Evolutionary conservation across 179 eudicot species (phyloP).

Genomic region (Beta corolliflora): DNA sequence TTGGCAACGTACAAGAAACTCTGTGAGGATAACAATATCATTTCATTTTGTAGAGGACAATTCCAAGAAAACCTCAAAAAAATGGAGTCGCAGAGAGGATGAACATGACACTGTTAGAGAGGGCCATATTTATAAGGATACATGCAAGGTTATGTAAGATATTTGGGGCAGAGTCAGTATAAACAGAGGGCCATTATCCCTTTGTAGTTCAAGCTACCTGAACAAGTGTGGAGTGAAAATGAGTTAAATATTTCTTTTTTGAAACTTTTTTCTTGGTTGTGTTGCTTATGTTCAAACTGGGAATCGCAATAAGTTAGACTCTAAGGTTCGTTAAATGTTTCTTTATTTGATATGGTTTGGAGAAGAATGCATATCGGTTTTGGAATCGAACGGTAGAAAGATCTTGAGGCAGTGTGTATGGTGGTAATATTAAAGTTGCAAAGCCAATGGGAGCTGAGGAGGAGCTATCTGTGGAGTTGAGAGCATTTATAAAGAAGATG

Average conservation of each 20-base stretch:
- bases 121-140: background rate
- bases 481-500: too few relatives aligned
- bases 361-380: background rate
- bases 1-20: background rate
- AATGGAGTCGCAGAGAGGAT: too few relatives aligned
- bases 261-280: constrained; percentile 3
- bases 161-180: too few relatives aligned
- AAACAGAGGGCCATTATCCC: constrained; percentile 15
- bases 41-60: background rate
- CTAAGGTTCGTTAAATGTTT: background rate
- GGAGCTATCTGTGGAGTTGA: background rate
- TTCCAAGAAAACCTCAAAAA: background rate
- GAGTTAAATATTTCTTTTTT: background rate
- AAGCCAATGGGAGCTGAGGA: background rate
- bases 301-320: background rate
- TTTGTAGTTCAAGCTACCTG: constrained; percentile 7
- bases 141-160: too few relatives aligned
- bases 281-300: background rate
- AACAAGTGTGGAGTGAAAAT: constrained; percentile 7
- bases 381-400: background rate
- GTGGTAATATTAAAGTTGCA: background rate
- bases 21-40: background rate
- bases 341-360: constrained; percentile 1
- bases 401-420: background rate
- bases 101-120: background rate